A percentile compares a stretch with the other conserved stretches of the same genome.
These are phyloP conservation scores for Saccharomyces pastorianus DNA, from an alignment of 1,139 yeast genomes.

Conservation along the genomic window DNA sequence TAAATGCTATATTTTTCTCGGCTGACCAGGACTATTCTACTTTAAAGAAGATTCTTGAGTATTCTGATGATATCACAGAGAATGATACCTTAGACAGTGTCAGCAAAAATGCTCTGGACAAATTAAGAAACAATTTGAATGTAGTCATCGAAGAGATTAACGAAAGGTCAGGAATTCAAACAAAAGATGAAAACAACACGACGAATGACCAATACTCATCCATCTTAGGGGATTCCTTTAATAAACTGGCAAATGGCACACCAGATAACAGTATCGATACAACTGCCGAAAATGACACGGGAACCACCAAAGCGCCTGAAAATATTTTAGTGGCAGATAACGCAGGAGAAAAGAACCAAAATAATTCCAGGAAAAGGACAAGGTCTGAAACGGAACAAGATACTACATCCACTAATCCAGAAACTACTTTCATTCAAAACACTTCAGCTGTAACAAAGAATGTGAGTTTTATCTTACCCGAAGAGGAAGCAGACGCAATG, in stretches of 20 bases:
- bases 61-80: conserved; percentile 26
- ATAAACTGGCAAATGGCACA: conserved; percentile 11
- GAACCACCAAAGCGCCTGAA: neutral
- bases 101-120: conserved; percentile 42
- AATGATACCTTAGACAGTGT: conserved; percentile 35
- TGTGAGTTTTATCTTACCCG: conserved; percentile 18
- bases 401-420: neutral
- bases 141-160: conserved; percentile 20
- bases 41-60: conserved; percentile 24
- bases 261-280: conserved; percentile 15
- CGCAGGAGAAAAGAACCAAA: conserved; percentile 9
- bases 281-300: neutral
- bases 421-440: neutral
- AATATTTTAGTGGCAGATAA: conserved; percentile 7
- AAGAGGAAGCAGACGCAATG: conserved; percentile 9
- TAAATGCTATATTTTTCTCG: conserved; percentile 44
- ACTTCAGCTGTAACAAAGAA: conserved; percentile 10
- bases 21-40: conserved; percentile 26
- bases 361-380: conserved; percentile 2
- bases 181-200: conserved; percentile 10
- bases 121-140: conserved; percentile 32
- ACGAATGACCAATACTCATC: conserved; percentile 27
- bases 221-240: conserved; percentile 21
- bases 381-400: conserved; percentile 5
- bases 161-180: conserved; percentile 12